These are phyloP conservation scores for Penicillium palitans DNA, from an alignment of 2,329 filamentous ascomycete genomes.

Conservation along the genomic window DNA sequence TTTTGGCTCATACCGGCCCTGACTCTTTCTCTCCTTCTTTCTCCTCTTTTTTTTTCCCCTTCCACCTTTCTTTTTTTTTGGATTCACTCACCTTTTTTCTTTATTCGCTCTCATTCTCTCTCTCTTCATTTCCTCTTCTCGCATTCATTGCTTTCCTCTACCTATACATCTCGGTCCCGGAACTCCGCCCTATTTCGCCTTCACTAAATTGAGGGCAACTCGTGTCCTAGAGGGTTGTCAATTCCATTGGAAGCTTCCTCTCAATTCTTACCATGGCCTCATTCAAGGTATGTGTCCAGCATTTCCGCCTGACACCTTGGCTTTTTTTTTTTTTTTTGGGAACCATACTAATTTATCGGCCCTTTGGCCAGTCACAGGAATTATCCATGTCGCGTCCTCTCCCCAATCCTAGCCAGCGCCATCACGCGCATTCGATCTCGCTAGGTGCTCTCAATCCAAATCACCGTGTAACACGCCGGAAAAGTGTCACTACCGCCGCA, in stretches of 20 bases:
- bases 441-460: slow-evolving; percentile 73
- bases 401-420: slow-evolving; percentile 68
- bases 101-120: slow-evolving; percentile 18
- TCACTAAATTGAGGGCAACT: slow-evolving; percentile 23
- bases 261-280: slow-evolving; percentile 37
- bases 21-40: slow-evolving; percentile 25
- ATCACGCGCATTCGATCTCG: slow-evolving; percentile 79
- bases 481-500: slow-evolving; percentile 81
- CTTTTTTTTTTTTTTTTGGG: not conserved
- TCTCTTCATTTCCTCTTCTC: slow-evolving; percentile 9
- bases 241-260: slow-evolving; percentile 33
- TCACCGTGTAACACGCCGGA: slow-evolving; percentile 86
- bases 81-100: slow-evolving; percentile 18
- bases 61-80: slow-evolving; percentile 29
- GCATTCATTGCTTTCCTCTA: slow-evolving; percentile 6
- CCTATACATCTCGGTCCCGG: not conserved
- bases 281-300: slow-evolving; percentile 37
- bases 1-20: slow-evolving; percentile 25
- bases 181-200: slow-evolving; percentile 19
- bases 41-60: slow-evolving; percentile 17
- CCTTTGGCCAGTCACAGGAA: slow-evolving; percentile 31
- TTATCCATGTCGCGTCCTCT: slow-evolving; percentile 65
- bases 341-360: slow-evolving; percentile 27
- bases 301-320: not conserved
- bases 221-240: slow-evolving; percentile 27